A percentile compares a stretch with the other conserved stretches of the same genome.
Evolutionary conservation across 177 flowering plant species (phyloP).

Genomic region (Vitis hybrid): DNA sequence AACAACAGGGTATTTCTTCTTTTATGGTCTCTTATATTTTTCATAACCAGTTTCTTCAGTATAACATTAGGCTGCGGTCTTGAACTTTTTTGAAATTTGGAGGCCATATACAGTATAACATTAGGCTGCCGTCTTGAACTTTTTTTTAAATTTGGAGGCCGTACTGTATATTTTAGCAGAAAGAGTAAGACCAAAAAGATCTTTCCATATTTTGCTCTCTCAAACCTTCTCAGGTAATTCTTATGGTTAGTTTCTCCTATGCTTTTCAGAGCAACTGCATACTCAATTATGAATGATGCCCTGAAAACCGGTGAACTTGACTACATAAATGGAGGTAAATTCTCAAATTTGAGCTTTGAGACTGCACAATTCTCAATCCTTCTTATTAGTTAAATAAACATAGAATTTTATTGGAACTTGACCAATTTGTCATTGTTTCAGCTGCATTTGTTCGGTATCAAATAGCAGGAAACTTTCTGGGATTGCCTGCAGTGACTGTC

Average conservation of each 20-base stretch:
- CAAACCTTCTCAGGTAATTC: not conserved
- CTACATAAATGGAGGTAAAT: conserved; percentile 87
- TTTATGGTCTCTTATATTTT: not conserved
- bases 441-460: conserved; percentile 87
- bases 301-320: conserved; percentile 84
- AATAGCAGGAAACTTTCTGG: conserved; percentile 93
- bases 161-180: too few relatives aligned
- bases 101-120: not conserved
- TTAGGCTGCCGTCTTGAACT: too few relatives aligned
- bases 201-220: not conserved
- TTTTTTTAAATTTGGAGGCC: too few relatives aligned
- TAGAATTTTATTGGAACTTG: not conserved
- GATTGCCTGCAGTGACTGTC: conserved; percentile 87
- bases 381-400: too few relatives aligned
- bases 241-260: conserved; percentile 7
- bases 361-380: not conserved
- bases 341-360: not conserved
- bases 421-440: conserved; percentile 27
- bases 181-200: too few relatives aligned
- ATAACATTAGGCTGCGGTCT: not conserved
- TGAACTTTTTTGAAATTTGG: too few relatives aligned
- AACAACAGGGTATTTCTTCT: conserved; percentile 67
- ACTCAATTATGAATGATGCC: conserved; percentile 61
- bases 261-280: conserved; percentile 79
- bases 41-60: not conserved